Base-by-base conservation (phyloP, 192 early-diverging fungal genomes). In the Coemansia sp. region DNA sequence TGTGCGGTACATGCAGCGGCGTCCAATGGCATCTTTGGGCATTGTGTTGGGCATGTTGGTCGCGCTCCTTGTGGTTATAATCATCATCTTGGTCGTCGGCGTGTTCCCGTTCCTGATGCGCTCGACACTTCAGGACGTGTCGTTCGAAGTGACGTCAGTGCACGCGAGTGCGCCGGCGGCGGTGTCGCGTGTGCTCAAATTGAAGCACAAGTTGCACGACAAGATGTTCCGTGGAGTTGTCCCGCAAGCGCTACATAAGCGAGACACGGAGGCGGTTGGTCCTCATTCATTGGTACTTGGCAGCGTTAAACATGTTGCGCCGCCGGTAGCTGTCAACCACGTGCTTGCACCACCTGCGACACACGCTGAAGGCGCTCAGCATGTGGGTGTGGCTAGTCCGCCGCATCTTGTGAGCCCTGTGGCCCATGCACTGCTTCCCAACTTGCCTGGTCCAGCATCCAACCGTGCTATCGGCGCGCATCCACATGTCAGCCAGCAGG, bases 21-120 rank as follows among this genome's bases (percentile, higher is more conserved):
- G 76, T 8, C 76, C 76, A 6, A 49, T 79, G 39, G 51, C 64
- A 3, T 39, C 70, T 17, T 50, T 72, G 2, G 64, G 76, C 21
- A 79, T 79, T 17, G 61, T 72, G n/a, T 55, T 79, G 41, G 57
- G 67, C 9, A 64, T 59, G 39, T 48, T 79, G 17, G 53, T 69
- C 7, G 59, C 55, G 2, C 61, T 79, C 8, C 58, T 79, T 25
- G 62, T 62, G n/a, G 47, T 73, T 26, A 65, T 79, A 11, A 67
- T 78, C n/a, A 61, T 72, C 11, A 64, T 78, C 6, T 16, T 78
- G 37, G 57, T 72, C 23, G 66, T 69, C 47, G 62, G 66, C 48
- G 75, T 78, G 50, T 66, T 78, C 50, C 75, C 75, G 8, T 71
- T 65, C 41, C 59, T 78, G 10, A 78, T 78, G 50, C 70, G 75